Evolutionary conservation across 768 basidiomycete genomes (phyloP), one percentile per base, ranked within the genome.

Genomic region (Cyclocybe aegerita): DNA sequence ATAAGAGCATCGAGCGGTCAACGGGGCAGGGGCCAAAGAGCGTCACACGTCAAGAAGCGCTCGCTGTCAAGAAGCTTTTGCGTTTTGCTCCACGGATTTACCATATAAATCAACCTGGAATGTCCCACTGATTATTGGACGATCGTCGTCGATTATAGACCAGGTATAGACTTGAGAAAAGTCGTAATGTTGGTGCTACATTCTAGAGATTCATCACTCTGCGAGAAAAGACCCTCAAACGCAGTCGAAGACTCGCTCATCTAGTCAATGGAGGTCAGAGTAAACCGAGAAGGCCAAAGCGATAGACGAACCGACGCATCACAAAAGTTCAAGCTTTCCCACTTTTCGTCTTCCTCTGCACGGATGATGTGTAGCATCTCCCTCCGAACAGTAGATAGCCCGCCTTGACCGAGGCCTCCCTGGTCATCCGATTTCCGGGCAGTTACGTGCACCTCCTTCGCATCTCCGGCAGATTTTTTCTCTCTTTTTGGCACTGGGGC

Each of bases 341-440:
- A 93, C 46, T 67, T 68, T 61, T 90, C 90, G 46, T 91, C 90
- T 59, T 90, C 87, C 61, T 93, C 90, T 2, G 71, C 70, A 29
- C 88, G 79, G 35, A 91, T 82, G n/a, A 78, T 72, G 42, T 79
- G 75, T 16, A 93, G 65, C 79, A 93, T 90, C 56, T 93, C 90
- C 59, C 88, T 77, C 43, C 90, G 76, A 8, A 82, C 81, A 5
- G 77, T 65, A 39, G 90, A 88, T 46, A 92, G 66, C 0, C 87
- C 85, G 8, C 87, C 86, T 58, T 80, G 79, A n/a, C 67, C 64
- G 37, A 62, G 53, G n/a, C 67, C 68, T 4, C 74, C 72, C 54
- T 83, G 83, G 49, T 89, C 87, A 43, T 89, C 88, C 7, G 73
- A 64, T 68, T 84, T 88, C 42, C 85, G 78, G 3, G 85, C 83